These are phyloP conservation scores for Lodderomyces orthopsilosis DNA, from an alignment of 1,139 yeast genomes.

Conservation along the genomic window DNA sequence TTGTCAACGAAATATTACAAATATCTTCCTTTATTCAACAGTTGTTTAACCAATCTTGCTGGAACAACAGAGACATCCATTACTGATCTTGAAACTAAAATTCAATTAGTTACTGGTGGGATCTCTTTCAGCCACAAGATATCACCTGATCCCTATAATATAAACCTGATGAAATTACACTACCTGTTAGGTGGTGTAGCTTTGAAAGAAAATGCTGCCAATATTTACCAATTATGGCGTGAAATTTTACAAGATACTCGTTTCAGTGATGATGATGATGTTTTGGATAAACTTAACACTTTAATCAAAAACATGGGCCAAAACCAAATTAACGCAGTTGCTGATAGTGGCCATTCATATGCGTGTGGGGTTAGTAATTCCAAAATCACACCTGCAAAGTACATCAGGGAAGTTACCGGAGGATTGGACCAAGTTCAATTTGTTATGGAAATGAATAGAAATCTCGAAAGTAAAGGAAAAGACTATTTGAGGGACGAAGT, in stretches of 20 bases:
- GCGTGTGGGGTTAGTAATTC: constrained; percentile 73
- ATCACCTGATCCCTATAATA: constrained; percentile 53
- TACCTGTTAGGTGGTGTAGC: constrained; percentile 66
- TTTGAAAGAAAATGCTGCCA: constrained; percentile 59
- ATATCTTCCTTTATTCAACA: constrained; percentile 73
- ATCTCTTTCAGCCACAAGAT: constrained; percentile 58
- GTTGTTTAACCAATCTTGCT: constrained; percentile 73
- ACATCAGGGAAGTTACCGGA: constrained; percentile 58
- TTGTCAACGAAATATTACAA: constrained; percentile 62
- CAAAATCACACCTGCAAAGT: constrained; percentile 56
- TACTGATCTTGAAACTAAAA: constrained; percentile 81
- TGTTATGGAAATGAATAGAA: constrained; percentile 55
- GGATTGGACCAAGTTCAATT: constrained; percentile 80
- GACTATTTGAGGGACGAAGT: constrained; percentile 50
- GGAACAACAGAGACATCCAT: constrained; percentile 73
- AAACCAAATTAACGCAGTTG: constrained; percentile 73
- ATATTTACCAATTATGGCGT: constrained; percentile 63
- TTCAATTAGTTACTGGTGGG: constrained; percentile 85
- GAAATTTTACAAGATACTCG: constrained; percentile 70
- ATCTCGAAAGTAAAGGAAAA: constrained; percentile 51
- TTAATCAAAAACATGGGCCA: constrained; percentile 73
- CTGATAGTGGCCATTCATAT: constrained; percentile 85
- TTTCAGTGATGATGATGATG: constrained; percentile 46
- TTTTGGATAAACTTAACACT: constrained; percentile 68
- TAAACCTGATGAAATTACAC: constrained; percentile 44